Conservation (phyloP, 1,284 basidiomycete species). For the Gymnopus androsaceus region DNA sequence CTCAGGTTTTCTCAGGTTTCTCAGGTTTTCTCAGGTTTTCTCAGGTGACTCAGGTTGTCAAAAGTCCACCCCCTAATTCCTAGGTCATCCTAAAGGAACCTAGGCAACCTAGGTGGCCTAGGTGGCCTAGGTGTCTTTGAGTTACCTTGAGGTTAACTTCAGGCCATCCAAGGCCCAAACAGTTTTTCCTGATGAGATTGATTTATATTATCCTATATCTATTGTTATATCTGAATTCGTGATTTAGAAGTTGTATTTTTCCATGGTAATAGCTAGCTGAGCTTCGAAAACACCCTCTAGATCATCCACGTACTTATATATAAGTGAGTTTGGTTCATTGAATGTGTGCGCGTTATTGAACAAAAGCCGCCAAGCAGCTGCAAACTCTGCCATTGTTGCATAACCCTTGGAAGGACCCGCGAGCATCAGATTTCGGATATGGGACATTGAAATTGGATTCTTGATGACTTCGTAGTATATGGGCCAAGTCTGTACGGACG, state of each 20-base stretch:
- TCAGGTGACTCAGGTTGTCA: too few species aligned
- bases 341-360: background rate
- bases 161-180: too few species aligned
- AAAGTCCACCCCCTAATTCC: too few species aligned
- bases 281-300: background rate
- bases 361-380: background rate
- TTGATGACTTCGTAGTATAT: conserved; percentile 2
- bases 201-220: background rate
- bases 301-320: background rate
- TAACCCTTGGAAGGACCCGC: background rate
- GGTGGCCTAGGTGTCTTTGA: too few species aligned
- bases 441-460: conserved; percentile 2
- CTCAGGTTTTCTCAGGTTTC: too few species aligned
- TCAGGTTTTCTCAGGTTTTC: too few species aligned
- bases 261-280: background rate
- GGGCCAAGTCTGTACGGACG: conserved; percentile 1
- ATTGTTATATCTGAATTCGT: background rate
- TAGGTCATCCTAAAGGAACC: too few species aligned
- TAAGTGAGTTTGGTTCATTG: background rate
- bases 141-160: too few species aligned
- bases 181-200: too few species aligned
- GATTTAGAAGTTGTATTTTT: background rate
- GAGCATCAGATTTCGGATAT: background rate
- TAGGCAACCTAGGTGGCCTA: too few species aligned
- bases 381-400: background rate